Percentiles rank a stretch among this genome's conserved stretches.
Conservation (phyloP, 192 early-diverging fungal genomes). For the Podila horticola region DNA sequence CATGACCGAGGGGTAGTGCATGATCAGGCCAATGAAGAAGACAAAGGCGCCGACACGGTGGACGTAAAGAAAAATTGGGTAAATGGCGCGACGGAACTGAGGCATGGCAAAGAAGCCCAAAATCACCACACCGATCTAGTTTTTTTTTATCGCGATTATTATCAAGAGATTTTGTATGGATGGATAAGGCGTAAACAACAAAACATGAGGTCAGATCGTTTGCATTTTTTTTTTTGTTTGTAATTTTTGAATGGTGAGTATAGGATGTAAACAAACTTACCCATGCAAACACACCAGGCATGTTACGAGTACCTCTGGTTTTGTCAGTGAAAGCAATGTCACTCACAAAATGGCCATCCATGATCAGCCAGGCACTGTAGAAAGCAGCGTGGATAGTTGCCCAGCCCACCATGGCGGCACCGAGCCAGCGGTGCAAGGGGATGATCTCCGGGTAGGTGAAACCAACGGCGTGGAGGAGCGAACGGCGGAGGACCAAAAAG, state of each 20-base stretch:
- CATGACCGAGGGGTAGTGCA: constrained; percentile 50
- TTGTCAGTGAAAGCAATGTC: constrained; percentile 43
- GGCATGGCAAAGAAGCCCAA: constrained; percentile 38
- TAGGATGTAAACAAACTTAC: constrained; percentile 9
- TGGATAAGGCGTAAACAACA: not conserved
- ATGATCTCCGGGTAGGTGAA: constrained; percentile 41
- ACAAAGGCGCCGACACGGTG: constrained; percentile 32
- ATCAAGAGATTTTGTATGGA: no score
- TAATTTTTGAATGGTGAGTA: not conserved
- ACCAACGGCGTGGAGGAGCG: constrained; percentile 40
- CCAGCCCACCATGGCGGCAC: constrained; percentile 34
- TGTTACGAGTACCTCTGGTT: constrained; percentile 35
- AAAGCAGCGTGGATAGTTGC: constrained; percentile 22
- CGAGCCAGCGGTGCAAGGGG: constrained; percentile 46
- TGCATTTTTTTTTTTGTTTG: not conserved
- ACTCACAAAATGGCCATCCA: constrained; percentile 10
- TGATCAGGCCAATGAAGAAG: constrained; percentile 46
- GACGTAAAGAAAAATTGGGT: constrained; percentile 38
- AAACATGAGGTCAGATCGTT: not conserved
- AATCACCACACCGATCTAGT: constrained; percentile 21
- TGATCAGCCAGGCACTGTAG: constrained; percentile 17
- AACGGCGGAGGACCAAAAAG: constrained; percentile 42
- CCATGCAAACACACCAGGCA: constrained; percentile 50
- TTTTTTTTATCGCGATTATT: no score
- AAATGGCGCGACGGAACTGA: constrained; percentile 30